Evolutionary conservation across 768 basidiomycete species (phyloP).

Genomic region (Phlegmacium glaucopus): DNA sequence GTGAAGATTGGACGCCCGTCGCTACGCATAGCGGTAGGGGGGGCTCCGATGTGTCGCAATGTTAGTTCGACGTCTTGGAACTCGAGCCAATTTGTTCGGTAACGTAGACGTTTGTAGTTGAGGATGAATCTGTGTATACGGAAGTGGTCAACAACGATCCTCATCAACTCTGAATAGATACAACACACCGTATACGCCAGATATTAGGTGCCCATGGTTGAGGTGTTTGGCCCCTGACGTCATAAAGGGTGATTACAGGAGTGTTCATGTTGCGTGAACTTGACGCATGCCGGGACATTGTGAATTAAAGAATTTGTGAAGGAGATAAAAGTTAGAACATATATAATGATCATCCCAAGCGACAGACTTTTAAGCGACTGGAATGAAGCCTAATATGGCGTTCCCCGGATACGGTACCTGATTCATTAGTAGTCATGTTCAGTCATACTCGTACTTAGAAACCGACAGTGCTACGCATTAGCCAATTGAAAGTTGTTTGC

Average conservation of each 20-base stretch:
- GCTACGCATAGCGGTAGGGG: conserved; percentile 46
- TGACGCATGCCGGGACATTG: conserved; percentile 19
- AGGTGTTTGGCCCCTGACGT: conserved; percentile 54
- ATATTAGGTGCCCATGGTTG: conserved; percentile 78
- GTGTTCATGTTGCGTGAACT: conserved; percentile 21
- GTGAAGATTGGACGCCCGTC: conserved; percentile 65
- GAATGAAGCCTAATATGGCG: conserved; percentile 11
- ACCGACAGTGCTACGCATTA: conserved; percentile 12
- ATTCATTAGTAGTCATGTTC: conserved; percentile 19
- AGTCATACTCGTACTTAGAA: conserved; percentile 21
- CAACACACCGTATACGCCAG: conserved; percentile 61
- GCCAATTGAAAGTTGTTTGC: conserved; percentile 13
- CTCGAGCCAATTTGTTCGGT: conserved; percentile 69
- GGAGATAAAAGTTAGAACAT: conserved; percentile 1
- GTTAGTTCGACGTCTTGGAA: conserved; percentile 65
- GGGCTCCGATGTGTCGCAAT: conserved; percentile 55
- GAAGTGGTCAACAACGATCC: conserved; percentile 3
- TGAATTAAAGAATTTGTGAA: conserved; percentile 5
- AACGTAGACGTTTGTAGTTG: conserved; percentile 73
- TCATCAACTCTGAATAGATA: neutral
- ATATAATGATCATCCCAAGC: conserved; percentile 1
- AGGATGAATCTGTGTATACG: conserved; percentile 52
- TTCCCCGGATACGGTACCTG: conserved; percentile 17
- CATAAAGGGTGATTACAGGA: conserved; percentile 62
- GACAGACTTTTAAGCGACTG: conserved; percentile 13